Evolutionary conservation across 2,329 filamentous ascomycete species (phyloP), one percentile per base, ranked within the genome.

Genomic region (Xylariaceae sp.): DNA sequence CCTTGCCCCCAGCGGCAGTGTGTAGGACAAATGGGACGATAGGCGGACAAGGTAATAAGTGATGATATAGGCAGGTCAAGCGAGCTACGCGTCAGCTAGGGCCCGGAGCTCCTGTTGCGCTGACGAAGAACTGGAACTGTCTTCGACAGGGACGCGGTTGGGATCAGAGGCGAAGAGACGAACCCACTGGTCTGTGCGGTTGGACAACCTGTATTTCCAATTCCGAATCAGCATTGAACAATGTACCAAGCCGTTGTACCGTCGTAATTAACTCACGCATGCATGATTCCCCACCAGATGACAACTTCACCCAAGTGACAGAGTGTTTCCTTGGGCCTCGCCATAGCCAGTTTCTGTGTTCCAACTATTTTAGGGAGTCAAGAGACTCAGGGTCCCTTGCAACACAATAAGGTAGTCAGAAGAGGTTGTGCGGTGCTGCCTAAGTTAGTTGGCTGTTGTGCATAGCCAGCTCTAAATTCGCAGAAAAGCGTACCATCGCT

Each of bases 321-420:
- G 4, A 68, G 36, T 1, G 69, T 70, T 60, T 70, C 69, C 21
- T 61, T 55, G 29, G 64, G 60, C 51, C n/a, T 66, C 53, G 7
- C 60, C 56, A 56, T 69, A 72, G 28, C 69, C 67, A n/a, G 67
- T 65, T 12, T 62, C 52, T 2, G 67, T 39, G 21, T 61, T 39
- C 45, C 69, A 73, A 4, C 66, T 47, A 29, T 44, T 39, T 14
- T 60, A 53, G 9, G 71, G 71, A 3, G 69, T 68, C 17, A 70
- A 40, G 23, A 73, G 63, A 41, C 64, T 71, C 19, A 72, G 43
- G 19, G 63, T 66, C 40, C 67, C 71, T 4, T 60, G 56, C 17
- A 73, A 44, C 11, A 73, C 64, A 31, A 73, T 48, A 12, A 71
- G 56, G 59, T 73, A 72, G 56, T 73, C 71, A 21, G 65, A 67